Conservation (phyloP, 2,329 filamentous ascomycete genomes). For the Capronia coronata region DNA sequence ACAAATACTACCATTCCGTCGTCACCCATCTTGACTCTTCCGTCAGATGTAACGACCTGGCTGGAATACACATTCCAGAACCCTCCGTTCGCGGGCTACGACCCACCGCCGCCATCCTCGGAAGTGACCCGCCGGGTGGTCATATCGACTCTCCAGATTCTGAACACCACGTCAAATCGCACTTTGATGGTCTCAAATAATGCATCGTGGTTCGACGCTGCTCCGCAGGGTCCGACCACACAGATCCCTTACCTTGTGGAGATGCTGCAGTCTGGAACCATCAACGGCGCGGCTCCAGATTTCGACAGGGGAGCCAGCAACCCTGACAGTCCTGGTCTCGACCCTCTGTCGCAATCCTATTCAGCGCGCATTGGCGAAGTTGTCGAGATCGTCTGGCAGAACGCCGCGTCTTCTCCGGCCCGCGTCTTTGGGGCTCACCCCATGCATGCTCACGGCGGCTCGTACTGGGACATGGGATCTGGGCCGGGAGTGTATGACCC, state of each 20-base stretch:
- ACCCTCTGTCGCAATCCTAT: not conserved
- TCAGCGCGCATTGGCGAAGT: conserved; percentile 40
- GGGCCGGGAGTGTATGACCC: conserved; percentile 43
- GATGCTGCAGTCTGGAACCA: conserved; percentile 37
- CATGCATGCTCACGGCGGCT: conserved; percentile 43
- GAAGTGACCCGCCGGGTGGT: conserved; percentile 44
- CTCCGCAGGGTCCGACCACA: conserved; percentile 4
- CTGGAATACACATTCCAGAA: conserved; percentile 28
- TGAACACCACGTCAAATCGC: conserved; percentile 19
- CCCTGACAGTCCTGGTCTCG: conserved; percentile 6
- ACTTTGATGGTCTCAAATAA: conserved; percentile 25
- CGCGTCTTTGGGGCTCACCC: conserved; percentile 38
- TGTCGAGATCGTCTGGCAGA: conserved; percentile 42
- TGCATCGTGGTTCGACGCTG: conserved; percentile 8
- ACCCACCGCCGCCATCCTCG: not conserved
- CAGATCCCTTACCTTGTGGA: conserved; percentile 42
- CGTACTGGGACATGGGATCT: conserved; percentile 43
- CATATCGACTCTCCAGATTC: conserved; percentile 37
- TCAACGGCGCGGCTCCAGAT: conserved; percentile 32
- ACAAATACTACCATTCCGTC: conserved; percentile 16
- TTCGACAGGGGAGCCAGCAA: conserved; percentile 38
- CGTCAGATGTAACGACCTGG: conserved; percentile 6
- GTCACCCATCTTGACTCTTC: conserved; percentile 26
- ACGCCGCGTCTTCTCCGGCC: conserved; percentile 30
- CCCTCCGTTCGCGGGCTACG: not conserved